Base-by-base conservation (phyloP, 2,329 filamentous ascomycete genomes). In the Trichophyton simii region DNA sequence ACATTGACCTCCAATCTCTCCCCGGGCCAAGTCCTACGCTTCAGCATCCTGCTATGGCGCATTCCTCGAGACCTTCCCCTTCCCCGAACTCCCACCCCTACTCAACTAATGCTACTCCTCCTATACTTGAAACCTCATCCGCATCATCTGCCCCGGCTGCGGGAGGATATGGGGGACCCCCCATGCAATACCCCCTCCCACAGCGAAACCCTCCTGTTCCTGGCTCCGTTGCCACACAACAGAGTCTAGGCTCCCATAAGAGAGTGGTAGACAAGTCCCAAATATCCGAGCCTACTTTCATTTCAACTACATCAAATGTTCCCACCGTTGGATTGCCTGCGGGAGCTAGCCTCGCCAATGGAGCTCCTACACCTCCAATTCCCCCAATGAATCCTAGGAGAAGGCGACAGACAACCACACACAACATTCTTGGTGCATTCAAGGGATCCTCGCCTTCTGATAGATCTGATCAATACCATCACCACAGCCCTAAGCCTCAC, bases 351-450 rank as follows among this genome's bases (percentile, higher is more conserved):
- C 72, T 83, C 41, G 78, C 73, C 70, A 83, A 82, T 61, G 81
- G 80, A 57, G 11, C 50, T 15, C 15, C 50, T 76, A 71, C 76
- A 1, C 81, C 82, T 9, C 81, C 82, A 1, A 71, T 85, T 5
- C 82, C 82, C 31, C 79, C 81, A 0, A 82, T 84, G 77, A 84
- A 85, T 67, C 82, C 83, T 0, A 79, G 80, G 62, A 77, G 83
- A 50, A 77, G 81, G 60, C 79, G 79, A 13, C 80, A 70, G 65
- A 77, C 69, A 58, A 75, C 69, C 65, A 78, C 70, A 34, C 76
- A 73, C 65, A 77, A 68, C 60, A 77, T 73, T 50, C 66, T 72
- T 59, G 73, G 64, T 59, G 75, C 67, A 36, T 71, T 76, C 63
- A 76, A 73, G 62, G 65, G 66, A 46, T 63, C 22, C 34, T 41